Base-by-base conservation (phyloP, 2,329 filamentous ascomycete genomes). In the Cercospora brassicicola region DNA sequence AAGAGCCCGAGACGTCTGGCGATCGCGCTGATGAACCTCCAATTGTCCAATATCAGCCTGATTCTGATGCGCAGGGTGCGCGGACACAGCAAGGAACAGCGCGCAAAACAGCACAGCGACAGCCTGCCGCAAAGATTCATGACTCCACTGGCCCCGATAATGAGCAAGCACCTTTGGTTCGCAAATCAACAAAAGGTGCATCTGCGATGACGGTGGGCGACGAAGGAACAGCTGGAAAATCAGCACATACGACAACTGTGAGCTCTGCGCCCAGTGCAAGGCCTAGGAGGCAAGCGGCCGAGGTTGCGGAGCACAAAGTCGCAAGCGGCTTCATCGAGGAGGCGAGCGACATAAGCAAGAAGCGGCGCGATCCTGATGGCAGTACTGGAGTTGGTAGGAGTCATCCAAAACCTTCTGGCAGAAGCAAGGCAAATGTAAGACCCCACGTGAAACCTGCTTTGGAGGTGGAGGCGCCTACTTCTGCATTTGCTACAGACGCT, bases 211-310 rank as follows among this genome's bases (percentile, higher is more conserved):
- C 18, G 8, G 45, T 20, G 45, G 45, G 20, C 18, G 4, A 11
- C 23, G 2, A 6, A 51, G 45, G 18, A 20, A 9, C 45, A 11
- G 45, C 4, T 20, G 18, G 20, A 20, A 20, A 20, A 23, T 4
- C 53, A 7, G 5, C 26, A n/a, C 13, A 31, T 4, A 15, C 23
- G n/a, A 8, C 23, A 18, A 31, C 8, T 8, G 9, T 6, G 15
- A 31, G 2, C 15, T 56, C 53, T 56, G 15, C 53, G n/a, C 5
- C 53, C 26, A 28, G 23, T 15, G 23, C 15, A n/a, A 67, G 73
- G 30, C 72, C 73, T 23, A 73, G 68, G 62, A 72, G 73, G 51
- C 67, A 65, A 20, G 74, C 75, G 23, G 75, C 74, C 39, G 57
- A 67, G 15, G 65, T 39, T 51, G 74, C 75, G 13, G 66, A 62